Conservation (phyloP, 2,329 filamentous ascomycete species). For the Aspergillus ruber region DNA sequence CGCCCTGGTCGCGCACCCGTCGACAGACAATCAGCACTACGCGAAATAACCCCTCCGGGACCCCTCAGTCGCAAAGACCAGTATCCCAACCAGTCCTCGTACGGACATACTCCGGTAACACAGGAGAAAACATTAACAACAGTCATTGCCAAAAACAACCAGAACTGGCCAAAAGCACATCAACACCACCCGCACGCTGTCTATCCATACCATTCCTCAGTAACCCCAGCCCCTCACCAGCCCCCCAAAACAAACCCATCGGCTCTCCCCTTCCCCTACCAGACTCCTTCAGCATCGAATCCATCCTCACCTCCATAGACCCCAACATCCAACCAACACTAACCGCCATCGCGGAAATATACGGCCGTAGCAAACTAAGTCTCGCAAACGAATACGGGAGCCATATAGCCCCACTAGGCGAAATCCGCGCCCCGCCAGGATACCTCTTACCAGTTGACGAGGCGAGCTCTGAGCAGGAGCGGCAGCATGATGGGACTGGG, state of each 20-base stretch:
- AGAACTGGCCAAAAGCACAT: background rate
- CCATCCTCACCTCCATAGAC: slow-evolving; percentile 51
- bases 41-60: slow-evolving; percentile 10
- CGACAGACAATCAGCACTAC: slow-evolving; percentile 10
- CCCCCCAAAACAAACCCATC: slow-evolving; percentile 11
- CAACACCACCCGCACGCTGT: slow-evolving; percentile 11
- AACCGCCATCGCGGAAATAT: slow-evolving; percentile 58
- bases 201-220: slow-evolving; percentile 25
- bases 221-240: slow-evolving; percentile 4
- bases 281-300: slow-evolving; percentile 51
- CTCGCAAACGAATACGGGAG: slow-evolving; percentile 58
- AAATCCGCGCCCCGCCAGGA: slow-evolving; percentile 41
- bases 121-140: slow-evolving; percentile 24
- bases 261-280: slow-evolving; percentile 38
- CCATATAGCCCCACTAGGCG: slow-evolving; percentile 56
- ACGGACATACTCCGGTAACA: slow-evolving; percentile 35
- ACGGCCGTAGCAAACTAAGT: slow-evolving; percentile 54
- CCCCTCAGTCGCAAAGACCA: slow-evolving; percentile 20
- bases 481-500: slow-evolving; percentile 22
- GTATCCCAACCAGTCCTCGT: slow-evolving; percentile 40
- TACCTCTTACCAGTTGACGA: slow-evolving; percentile 40
- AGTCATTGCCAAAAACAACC: slow-evolving; percentile 14
- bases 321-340: slow-evolving; percentile 53
- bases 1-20: slow-evolving; percentile 19
- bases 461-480: slow-evolving; percentile 32